These are phyloP conservation scores for Ilyonectria robusta DNA, from an alignment of 2,329 filamentous ascomycete genomes.

Conservation along the genomic window DNA sequence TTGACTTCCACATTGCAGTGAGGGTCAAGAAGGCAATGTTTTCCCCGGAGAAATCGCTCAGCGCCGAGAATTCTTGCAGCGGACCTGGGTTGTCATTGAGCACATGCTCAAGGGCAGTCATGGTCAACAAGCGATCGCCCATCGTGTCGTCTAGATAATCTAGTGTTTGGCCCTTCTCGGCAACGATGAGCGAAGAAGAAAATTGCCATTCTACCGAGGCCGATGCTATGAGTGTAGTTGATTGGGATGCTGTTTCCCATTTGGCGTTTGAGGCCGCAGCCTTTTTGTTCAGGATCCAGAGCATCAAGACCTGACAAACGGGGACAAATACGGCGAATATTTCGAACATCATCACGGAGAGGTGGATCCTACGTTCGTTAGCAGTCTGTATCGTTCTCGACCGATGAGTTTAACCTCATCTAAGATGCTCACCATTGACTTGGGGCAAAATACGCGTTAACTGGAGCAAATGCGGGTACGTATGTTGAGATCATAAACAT, in stretches of 20 bases:
- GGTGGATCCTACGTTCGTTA: slow-evolving; percentile 50
- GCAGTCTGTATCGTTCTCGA: too few relatives aligned
- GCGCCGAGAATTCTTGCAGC: slow-evolving; percentile 74
- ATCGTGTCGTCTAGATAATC: slow-evolving; percentile 25
- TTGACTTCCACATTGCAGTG: slow-evolving; percentile 69
- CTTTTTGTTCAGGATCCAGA: slow-evolving; percentile 55
- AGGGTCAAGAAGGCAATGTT: slow-evolving; percentile 77
- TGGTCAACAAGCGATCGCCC: slow-evolving; percentile 66
- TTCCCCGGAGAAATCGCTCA: slow-evolving; percentile 77
- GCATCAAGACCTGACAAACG: slow-evolving; percentile 68
- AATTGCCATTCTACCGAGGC: slow-evolving; percentile 24
- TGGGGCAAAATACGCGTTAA: slow-evolving; percentile 69
- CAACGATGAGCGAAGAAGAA: slow-evolving; percentile 5
- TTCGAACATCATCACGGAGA: slow-evolving; percentile 73
- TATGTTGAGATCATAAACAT: slow-evolving; percentile 74
- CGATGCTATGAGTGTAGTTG: slow-evolving; percentile 27
- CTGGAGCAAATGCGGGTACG: slow-evolving; percentile 61
- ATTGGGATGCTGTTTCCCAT: slow-evolving; percentile 31
- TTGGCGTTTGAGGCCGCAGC: slow-evolving; percentile 28
- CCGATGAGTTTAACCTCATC: slow-evolving; percentile 56
- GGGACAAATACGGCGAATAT: slow-evolving; percentile 74
- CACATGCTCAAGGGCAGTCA: slow-evolving; percentile 73
- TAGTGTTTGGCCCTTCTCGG: slow-evolving; percentile 15
- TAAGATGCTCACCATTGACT: slow-evolving; percentile 71
- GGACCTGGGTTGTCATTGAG: slow-evolving; percentile 70